Percentiles rank a stretch among this genome's conserved stretches.
These are phyloP conservation scores for Stemphylium lycopersici DNA, from an alignment of 2,329 filamentous ascomycete genomes.

Conservation along the genomic window DNA sequence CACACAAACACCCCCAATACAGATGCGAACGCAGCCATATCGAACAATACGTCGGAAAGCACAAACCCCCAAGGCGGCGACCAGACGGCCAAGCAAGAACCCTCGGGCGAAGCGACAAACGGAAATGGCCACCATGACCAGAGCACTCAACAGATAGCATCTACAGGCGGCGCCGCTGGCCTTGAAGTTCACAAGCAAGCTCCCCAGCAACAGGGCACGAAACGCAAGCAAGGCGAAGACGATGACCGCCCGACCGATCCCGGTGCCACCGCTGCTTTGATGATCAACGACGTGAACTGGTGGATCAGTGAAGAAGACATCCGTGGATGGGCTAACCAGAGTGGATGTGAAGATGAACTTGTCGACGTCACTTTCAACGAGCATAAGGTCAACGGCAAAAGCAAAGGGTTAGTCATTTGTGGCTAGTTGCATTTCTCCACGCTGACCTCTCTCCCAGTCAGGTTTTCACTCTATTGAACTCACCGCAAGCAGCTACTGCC, in stretches of 20 bases:
- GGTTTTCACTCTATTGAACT: slow-evolving; percentile 84
- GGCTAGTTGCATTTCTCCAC: neutral
- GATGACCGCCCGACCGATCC: slow-evolving; percentile 63
- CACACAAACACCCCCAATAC: slow-evolving; percentile 38
- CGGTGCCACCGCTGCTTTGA: slow-evolving; percentile 71
- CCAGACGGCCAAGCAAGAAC: slow-evolving; percentile 28
- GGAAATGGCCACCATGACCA: slow-evolving; percentile 33
- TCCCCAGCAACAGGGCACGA: slow-evolving; percentile 62
- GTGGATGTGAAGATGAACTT: slow-evolving; percentile 81
- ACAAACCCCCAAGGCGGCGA: slow-evolving; percentile 17
- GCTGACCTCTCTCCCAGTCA: slow-evolving; percentile 54
- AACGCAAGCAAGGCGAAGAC: slow-evolving; percentile 64
- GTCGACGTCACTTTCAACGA: slow-evolving; percentile 96
- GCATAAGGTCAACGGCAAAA: slow-evolving; percentile 98
- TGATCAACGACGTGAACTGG: slow-evolving; percentile 92
- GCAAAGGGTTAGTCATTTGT: slow-evolving; percentile 76
- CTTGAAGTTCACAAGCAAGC: slow-evolving; percentile 50
- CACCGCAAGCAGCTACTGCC: slow-evolving; percentile 83
- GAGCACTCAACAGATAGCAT: slow-evolving; percentile 52
- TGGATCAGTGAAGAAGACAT: slow-evolving; percentile 93
- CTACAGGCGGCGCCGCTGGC: slow-evolving; percentile 49
- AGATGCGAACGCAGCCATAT: slow-evolving; percentile 33
- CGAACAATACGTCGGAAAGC: slow-evolving; percentile 19
- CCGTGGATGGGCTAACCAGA: slow-evolving; percentile 80
- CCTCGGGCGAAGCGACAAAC: slow-evolving; percentile 28